phyloP scores from a whole-genome alignment of 169 alveolate species.

The Plasmodium vinckei region DNA sequence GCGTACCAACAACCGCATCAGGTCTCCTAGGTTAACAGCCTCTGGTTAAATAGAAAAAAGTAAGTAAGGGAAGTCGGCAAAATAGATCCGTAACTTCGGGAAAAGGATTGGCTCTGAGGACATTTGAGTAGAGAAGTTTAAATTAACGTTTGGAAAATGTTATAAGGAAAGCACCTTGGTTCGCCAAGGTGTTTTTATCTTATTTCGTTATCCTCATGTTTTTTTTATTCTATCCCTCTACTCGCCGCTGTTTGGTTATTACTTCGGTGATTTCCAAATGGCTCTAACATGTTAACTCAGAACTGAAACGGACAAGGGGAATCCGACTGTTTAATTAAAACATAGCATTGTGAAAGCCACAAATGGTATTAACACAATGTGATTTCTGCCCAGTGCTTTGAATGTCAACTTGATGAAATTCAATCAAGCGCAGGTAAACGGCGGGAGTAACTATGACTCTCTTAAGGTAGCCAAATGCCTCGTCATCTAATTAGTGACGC shows the following conservation, averaged over 20 bases:
- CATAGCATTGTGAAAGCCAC: slow-evolving; percentile 93
- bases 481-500: slow-evolving; percentile 94
- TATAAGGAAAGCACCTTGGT: no score
- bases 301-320: slow-evolving; percentile 95
- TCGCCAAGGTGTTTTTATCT: no score
- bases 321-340: slow-evolving; percentile 93
- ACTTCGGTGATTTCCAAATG: no score
- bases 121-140: no score
- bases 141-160: no score
- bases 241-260: no score
- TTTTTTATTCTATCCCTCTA: no score
- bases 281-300: no score
- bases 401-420: slow-evolving; percentile 92
- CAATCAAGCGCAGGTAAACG: slow-evolving; percentile 95
- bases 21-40: slow-evolving; percentile 96
- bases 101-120: slow-evolving; percentile 95
- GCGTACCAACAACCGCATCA: slow-evolving; percentile 96
- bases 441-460: no score
- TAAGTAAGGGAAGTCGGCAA: slow-evolving; percentile 95
- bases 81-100: slow-evolving; percentile 95
- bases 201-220: no score
- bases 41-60: slow-evolving; percentile 93
- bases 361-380: slow-evolving; percentile 93
- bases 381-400: slow-evolving; percentile 97
- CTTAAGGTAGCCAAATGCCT: slow-evolving; percentile 93